A percentile compares a stretch with the other conserved stretches of the same genome.
Conservation (phyloP, 495 filamentous ascomycete genomes). For the Articulospora tetracladia region DNA sequence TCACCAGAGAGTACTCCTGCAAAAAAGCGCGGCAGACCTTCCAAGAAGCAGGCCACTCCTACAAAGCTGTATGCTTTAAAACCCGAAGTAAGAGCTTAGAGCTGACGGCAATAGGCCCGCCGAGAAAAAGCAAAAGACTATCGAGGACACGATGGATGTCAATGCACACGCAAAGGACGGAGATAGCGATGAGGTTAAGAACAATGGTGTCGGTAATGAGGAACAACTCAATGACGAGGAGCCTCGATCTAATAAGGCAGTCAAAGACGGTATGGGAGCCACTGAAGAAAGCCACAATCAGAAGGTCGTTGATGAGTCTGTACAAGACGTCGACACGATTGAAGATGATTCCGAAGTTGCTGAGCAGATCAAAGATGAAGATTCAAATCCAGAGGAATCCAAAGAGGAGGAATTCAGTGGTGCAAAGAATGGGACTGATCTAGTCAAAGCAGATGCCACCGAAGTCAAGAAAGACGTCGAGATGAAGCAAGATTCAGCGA, state of each 20-base stretch:
- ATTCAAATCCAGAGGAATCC: background rate
- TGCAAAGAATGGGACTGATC: slow-evolving; percentile 4
- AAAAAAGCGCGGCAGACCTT: background rate
- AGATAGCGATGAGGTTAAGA: background rate
- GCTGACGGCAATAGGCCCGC: too few species aligned
- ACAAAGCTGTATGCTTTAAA: too few species aligned
- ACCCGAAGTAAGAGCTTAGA: too few species aligned
- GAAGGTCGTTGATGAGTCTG: background rate
- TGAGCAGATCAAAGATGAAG: background rate
- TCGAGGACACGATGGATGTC: slow-evolving; percentile 2
- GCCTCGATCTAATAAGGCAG: background rate
- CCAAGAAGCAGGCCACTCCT: too few species aligned
- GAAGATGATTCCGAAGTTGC: background rate
- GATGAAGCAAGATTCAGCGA: slow-evolving; percentile 7
- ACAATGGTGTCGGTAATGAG: background rate
- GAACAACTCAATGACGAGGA: background rate
- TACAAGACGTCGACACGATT: background rate
- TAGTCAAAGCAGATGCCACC: background rate
- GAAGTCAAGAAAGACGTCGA: slow-evolving; percentile 5
- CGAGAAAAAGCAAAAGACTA: slow-evolving; percentile 3
- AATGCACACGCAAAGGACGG: background rate
- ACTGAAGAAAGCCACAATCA: background rate
- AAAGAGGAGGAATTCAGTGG: background rate
- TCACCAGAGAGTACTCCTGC: background rate
- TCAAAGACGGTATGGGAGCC: background rate